These are phyloP conservation scores for Candida dendrica DNA, from an alignment of 805 yeast genomes.

Conservation along the genomic window DNA sequence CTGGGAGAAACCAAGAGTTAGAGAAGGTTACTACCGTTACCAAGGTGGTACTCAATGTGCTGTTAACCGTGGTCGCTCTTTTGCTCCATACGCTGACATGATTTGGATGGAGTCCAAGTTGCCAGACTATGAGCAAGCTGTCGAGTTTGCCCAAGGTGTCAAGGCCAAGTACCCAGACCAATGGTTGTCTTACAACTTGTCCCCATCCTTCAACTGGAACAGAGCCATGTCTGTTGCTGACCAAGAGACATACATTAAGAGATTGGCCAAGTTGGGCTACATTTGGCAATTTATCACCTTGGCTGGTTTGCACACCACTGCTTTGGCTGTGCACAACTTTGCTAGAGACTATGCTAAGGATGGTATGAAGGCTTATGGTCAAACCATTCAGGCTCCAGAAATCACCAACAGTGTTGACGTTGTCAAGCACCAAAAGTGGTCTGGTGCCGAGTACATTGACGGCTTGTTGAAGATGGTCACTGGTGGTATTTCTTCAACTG, in stretches of 20 bases:
- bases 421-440: constrained; percentile 97
- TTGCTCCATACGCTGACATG: constrained; percentile 89
- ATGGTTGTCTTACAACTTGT: constrained; percentile 94
- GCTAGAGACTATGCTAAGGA: constrained; percentile 67
- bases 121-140: constrained; percentile 90
- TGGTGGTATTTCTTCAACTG: constrained; percentile 92
- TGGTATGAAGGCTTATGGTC: constrained; percentile 97
- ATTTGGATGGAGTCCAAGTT: constrained; percentile 98
- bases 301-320: constrained; percentile 95
- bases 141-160: constrained; percentile 91
- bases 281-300: constrained; percentile 97
- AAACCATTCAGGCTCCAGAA: constrained; percentile 78
- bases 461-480: constrained; percentile 81
- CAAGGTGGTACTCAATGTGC: constrained; percentile 97
- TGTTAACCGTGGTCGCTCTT: constrained; percentile 92
- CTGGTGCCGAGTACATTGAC: constrained; percentile 96
- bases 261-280: constrained; percentile 84
- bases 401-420: constrained; percentile 87
- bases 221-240: constrained; percentile 82
- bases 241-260: constrained; percentile 83
- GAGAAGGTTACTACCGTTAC: constrained; percentile 97
- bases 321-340: constrained; percentile 82
- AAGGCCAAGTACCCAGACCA: constrained; percentile 74
- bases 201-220: constrained; percentile 98
- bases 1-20: constrained; percentile 92